Base-by-base conservation (phyloP, 225 moss, liverwort and hornwort species). In the Sphagnum contortum region DNA sequence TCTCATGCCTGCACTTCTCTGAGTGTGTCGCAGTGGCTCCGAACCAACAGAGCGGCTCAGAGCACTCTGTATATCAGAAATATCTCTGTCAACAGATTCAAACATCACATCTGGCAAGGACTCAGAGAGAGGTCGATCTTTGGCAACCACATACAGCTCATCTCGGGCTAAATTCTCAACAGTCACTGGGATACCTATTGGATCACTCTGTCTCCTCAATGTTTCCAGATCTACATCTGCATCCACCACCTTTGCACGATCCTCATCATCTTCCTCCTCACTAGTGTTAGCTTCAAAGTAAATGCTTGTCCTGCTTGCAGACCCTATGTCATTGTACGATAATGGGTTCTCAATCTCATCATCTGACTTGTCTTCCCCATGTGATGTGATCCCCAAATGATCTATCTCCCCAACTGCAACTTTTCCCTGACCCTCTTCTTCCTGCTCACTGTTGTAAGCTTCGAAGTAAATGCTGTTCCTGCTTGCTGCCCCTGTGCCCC, bases 11-110 rank as follows among this genome's bases (percentile, higher is more conserved):
- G 52, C 29, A 61, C 60, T 47, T 3, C 51, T 12, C 9, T 60
- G 69, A 44, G 47, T 51, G 61, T 44, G 69, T 29, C 45, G 3
- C 61, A 69, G n/a, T 45, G 69, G 69, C 50, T 61, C 69, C 45
- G 69, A 69, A 49, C 69, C 69, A 52, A 69, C 6, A 5, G 69
- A 69, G 45, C 69, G 69, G 61, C 69, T 69, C 44, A 69, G 47
- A 61, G 51, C 52, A 61, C 3, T 61, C 45, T 60, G 50, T 45
- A 61, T 5, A 47, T 46, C 52, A 11, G 29, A 44, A 51, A 61
- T 61, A 29, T 65, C 51, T 44, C 12, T 44, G 46, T 61, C 61
- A 46, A 45, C 6, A 7, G 45, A 60, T 44, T 48, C 8, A 6
- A 47, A 46, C 53, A 51, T 69, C 10, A 59, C 69, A 50, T 44